These are phyloP conservation scores for Aureobasidium sp. DNA, from an alignment of 2,329 filamentous ascomycete species.

Conservation along the genomic window DNA sequence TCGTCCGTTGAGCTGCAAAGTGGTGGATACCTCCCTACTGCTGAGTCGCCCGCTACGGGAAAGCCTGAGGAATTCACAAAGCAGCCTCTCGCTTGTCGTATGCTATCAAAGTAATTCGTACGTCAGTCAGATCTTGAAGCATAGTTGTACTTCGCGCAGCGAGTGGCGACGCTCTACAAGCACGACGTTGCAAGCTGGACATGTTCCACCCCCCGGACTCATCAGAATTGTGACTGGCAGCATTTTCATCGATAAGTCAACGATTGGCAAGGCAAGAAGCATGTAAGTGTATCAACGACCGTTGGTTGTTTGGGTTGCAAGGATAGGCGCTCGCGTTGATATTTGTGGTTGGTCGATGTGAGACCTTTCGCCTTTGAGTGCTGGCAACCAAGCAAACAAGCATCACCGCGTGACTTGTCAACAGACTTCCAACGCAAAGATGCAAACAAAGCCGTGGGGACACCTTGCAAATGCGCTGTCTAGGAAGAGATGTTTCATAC, in stretches of 20 bases:
- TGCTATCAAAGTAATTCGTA: not conserved
- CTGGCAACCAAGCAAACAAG: not conserved
- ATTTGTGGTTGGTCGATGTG: constrained; percentile 6
- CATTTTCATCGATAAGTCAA: not conserved
- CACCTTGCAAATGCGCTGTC: not conserved
- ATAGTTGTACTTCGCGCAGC: too few relatives aligned
- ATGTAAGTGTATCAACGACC: not conserved
- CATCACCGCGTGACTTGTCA: not conserved
- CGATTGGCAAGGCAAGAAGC: not conserved
- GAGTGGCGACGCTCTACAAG: constrained; percentile 2
- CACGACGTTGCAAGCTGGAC: not conserved
- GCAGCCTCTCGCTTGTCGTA: not conserved
- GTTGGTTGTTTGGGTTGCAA: not conserved
- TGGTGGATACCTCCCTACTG: too few relatives aligned
- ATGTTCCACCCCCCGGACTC: not conserved
- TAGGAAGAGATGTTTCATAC: not conserved
- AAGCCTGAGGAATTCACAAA: too few relatives aligned
- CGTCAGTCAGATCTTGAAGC: not conserved
- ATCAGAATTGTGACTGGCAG: not conserved
- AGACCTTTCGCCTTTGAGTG: not conserved
- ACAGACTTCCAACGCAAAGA: not conserved
- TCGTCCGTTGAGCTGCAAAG: too few relatives aligned
- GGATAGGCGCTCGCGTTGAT: not conserved
- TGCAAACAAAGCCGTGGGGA: not conserved
- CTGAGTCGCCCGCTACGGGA: too few relatives aligned